Percentiles rank a stretch among this genome's conserved stretches.
Conservation (phyloP, 2,329 filamentous ascomycete genomes). For the Arthrobotrys pseudoclavata region DNA sequence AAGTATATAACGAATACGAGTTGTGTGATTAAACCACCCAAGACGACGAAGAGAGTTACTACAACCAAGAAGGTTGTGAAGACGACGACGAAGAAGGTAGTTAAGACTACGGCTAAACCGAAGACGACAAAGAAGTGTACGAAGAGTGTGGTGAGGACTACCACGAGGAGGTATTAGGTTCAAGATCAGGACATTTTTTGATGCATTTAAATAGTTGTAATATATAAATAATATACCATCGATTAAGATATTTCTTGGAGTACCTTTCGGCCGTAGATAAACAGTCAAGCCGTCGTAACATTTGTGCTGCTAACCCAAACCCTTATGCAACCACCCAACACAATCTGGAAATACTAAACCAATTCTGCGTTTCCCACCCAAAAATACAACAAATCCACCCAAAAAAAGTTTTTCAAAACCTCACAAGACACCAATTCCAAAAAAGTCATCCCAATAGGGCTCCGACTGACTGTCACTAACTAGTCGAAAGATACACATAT, state of each 20-base stretch:
- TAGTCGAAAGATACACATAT: no score
- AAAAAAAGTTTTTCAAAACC: not conserved
- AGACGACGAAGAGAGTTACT: no score
- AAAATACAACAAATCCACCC: slow-evolving; percentile 1
- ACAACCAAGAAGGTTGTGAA: not conserved
- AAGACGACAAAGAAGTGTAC: slow-evolving; percentile 1
- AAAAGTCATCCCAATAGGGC: no score
- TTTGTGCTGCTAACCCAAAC: no score
- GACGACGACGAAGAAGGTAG: not conserved
- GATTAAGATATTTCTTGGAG: no score
- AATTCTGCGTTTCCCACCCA: not conserved
- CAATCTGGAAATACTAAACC: not conserved
- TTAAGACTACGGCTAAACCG: slow-evolving; percentile 1
- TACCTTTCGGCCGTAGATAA: no score
- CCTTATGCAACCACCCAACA: not conserved
- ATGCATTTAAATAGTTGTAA: no score
- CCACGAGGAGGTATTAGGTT: slow-evolving; percentile 7
- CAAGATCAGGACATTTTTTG: no score
- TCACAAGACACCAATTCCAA: not conserved
- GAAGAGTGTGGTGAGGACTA: not conserved
- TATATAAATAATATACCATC: no score
- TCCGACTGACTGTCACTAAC: no score
- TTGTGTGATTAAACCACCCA: not conserved
- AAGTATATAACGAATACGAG: not conserved
- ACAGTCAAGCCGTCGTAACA: no score